These are phyloP conservation scores for Sclerotinia nivalis DNA, from an alignment of 2,329 filamentous ascomycete genomes.

Conservation along the genomic window DNA sequence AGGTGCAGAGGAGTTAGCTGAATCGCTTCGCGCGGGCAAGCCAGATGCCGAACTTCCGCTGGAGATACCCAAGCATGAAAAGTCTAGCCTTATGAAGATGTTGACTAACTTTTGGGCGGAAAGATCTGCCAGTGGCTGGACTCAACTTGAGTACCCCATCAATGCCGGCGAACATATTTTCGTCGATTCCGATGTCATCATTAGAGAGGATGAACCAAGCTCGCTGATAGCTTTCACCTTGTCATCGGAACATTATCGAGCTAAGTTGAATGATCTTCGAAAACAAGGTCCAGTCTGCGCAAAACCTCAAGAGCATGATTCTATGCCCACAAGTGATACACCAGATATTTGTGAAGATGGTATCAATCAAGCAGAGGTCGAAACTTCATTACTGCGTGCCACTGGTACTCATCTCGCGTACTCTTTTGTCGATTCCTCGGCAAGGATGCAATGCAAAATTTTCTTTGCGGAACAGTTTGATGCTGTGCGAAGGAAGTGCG, in stretches of 20 bases:
- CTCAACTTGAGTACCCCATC: conserved; percentile 87
- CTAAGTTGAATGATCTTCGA: conserved; percentile 71
- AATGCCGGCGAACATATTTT: conserved; percentile 90
- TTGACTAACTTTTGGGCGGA: conserved; percentile 98
- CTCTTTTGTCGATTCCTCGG: conserved; percentile 90
- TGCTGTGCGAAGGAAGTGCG: conserved; percentile 87
- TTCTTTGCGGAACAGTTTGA: conserved; percentile 99
- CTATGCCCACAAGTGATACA: conserved; percentile 36
- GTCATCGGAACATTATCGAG: conserved; percentile 81
- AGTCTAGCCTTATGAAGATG: conserved; percentile 91
- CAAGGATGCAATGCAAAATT: conserved; percentile 95
- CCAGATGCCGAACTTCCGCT: conserved; percentile 60
- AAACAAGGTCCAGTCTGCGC: conserved; percentile 48
- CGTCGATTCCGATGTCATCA: conserved; percentile 93
- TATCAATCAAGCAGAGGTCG: conserved; percentile 69
- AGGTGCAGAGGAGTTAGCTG: conserved; percentile 62
- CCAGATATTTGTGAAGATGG: conserved; percentile 40
- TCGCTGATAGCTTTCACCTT: conserved; percentile 93
- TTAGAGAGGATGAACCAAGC: conserved; percentile 94
- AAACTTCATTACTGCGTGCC: conserved; percentile 78
- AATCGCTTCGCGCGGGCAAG: conserved; percentile 55
- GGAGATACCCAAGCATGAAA: conserved; percentile 89
- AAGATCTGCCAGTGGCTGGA: conserved; percentile 92
- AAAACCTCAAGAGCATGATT: conserved; percentile 37
- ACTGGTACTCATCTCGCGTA: conserved; percentile 95